Conservation (phyloP, 179 eudicot species). For the Carnegiea gigantea region DNA sequence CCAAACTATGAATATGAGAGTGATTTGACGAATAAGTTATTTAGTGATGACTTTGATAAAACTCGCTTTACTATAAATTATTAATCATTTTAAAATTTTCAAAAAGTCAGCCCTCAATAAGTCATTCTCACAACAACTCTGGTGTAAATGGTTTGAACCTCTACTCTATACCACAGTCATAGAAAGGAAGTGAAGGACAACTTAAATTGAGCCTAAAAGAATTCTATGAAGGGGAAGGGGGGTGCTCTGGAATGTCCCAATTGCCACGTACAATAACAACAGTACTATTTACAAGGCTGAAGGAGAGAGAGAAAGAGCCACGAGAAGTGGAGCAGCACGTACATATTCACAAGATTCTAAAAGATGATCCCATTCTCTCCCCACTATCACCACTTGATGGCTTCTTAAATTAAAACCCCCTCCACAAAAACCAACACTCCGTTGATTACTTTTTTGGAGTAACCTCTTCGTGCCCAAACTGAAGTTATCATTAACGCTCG, state of each 20-base stretch:
- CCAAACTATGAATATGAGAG: no score
- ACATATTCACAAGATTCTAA: constrained; percentile 40
- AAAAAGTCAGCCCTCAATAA: no score
- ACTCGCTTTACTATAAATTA: no score
- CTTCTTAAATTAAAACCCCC: constrained; percentile 1
- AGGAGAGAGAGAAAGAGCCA: background rate
- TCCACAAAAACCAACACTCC: constrained; percentile 19
- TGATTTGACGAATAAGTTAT: no score
- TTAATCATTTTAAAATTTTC: no score
- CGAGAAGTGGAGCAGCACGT: constrained; percentile 28
- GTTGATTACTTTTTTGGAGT: constrained; percentile 10
- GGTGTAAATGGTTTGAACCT: no score
- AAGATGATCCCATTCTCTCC: constrained; percentile 18
- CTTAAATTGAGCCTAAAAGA: no score
- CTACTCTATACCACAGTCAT: no score
- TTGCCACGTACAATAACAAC: background rate
- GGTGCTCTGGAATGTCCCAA: background rate
- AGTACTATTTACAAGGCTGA: constrained; percentile 33
- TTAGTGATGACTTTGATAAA: no score
- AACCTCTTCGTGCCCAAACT: background rate
- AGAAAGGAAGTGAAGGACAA: no score
- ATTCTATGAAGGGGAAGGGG: no score
- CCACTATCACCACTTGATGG: background rate
- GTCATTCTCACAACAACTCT: no score
- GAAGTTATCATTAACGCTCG: constrained; percentile 10